Evolutionary conservation across 257 asterid species (phyloP).

Genomic region (Penstemon eatonii): DNA sequence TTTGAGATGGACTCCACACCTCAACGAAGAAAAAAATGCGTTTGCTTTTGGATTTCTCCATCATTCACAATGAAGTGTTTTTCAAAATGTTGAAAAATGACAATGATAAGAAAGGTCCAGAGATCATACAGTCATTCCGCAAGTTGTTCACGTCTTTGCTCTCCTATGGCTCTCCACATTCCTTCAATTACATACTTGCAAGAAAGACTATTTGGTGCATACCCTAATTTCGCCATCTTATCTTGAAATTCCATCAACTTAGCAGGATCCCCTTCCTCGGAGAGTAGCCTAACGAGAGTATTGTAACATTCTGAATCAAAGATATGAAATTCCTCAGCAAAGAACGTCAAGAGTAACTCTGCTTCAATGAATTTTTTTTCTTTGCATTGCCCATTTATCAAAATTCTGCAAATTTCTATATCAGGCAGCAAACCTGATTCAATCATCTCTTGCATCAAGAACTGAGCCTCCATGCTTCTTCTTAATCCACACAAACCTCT

Average conservation of each 20-base stretch:
- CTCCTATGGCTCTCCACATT: constrained; percentile 47
- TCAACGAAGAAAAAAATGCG: too few relatives aligned
- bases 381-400: constrained; percentile 56
- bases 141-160: constrained; percentile 30
- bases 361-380: constrained; percentile 49
- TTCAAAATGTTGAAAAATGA: too few relatives aligned
- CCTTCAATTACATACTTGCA: constrained; percentile 72
- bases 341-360: constrained; percentile 46
- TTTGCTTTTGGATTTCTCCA: too few relatives aligned
- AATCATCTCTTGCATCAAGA: constrained; percentile 66
- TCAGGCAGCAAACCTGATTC: constrained; percentile 53
- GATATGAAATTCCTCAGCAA: constrained; percentile 52
- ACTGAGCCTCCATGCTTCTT: constrained; percentile 60
- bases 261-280: constrained; percentile 48
- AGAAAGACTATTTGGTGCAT: constrained; percentile 53
- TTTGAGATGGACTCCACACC: too few relatives aligned
- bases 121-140: constrained; percentile 24
- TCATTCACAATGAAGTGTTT: too few relatives aligned
- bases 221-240: constrained; percentile 72
- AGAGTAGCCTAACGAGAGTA: constrained; percentile 42
- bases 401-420: constrained; percentile 57
- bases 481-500: constrained; percentile 55
- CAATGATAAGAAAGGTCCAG: too few relatives aligned
- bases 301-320: constrained; percentile 66
- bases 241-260: constrained; percentile 58